Conservation (phyloP, 345 rosid species). For the Clarkia xantiana region DNA sequence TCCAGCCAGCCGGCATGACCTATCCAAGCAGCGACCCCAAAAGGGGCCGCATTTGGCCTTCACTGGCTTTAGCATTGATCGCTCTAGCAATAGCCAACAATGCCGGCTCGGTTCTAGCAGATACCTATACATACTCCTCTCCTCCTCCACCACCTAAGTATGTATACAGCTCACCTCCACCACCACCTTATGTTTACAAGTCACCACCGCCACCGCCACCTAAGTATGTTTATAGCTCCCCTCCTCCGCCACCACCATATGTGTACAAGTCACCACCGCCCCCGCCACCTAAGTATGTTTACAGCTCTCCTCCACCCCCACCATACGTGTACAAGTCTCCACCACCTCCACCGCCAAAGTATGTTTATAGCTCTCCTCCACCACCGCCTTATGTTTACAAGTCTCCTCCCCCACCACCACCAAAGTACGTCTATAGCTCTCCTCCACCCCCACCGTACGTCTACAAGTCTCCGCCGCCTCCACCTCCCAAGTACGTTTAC, state of each 20-base stretch:
- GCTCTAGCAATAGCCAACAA: background rate
- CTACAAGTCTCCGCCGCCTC: constrained; percentile 3
- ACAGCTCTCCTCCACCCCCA: background rate
- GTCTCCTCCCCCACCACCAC: constrained; percentile 1
- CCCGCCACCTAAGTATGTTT: background rate
- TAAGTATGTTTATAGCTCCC: background rate
- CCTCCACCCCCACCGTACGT: constrained; percentile 3
- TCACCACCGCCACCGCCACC: constrained; percentile 1
- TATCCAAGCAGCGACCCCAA: background rate
- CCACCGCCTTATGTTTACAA: background rate
- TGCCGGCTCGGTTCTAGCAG: background rate
- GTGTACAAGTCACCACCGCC: background rate
- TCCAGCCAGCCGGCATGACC: background rate
- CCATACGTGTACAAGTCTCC: background rate
- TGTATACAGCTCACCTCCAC: background rate
- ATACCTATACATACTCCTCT: constrained; percentile 3
- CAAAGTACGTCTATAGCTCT: background rate
- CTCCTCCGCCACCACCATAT: constrained; percentile 1
- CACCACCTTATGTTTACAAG: background rate
- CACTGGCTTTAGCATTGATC: background rate
- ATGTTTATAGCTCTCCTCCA: background rate
- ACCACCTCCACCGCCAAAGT: background rate
- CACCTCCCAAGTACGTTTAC: background rate
- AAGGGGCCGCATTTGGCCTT: background rate
- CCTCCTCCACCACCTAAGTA: background rate